Percentiles rank a stretch among this genome's conserved stretches.
Conservation (phyloP, 139 green algal species). For the Picocystis salinarum region DNA sequence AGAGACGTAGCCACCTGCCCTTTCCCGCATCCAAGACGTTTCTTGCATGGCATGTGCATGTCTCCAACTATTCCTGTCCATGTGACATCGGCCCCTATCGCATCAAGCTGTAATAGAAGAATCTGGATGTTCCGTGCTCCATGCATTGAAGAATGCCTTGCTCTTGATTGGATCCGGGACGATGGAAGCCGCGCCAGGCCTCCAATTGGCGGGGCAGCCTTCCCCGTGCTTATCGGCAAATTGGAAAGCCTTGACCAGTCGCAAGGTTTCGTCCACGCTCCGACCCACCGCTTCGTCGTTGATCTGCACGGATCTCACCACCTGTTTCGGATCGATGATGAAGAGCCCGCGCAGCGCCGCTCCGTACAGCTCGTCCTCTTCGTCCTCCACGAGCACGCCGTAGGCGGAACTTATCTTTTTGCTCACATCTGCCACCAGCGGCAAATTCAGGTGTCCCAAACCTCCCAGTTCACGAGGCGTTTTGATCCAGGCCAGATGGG, state of each 20-base stretch:
- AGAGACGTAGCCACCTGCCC: too few species aligned
- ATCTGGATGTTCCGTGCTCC: too few species aligned
- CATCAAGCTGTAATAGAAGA: too few species aligned
- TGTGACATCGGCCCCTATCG: too few species aligned
- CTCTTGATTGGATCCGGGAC: slow-evolving; percentile 36
- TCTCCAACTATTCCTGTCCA: too few species aligned
- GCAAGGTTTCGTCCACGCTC: slow-evolving; percentile 28
- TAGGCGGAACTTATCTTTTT: slow-evolving; percentile 31
- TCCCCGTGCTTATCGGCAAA: slow-evolving; percentile 66
- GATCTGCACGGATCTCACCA: slow-evolving; percentile 10
- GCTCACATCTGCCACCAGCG: slow-evolving; percentile 27
- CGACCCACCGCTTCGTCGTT: slow-evolving; percentile 31
- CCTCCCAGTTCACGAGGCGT: slow-evolving; percentile 23
- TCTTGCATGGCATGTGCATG: too few species aligned
- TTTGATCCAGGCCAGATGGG: slow-evolving; percentile 24
- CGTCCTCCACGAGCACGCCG: slow-evolving; percentile 6
- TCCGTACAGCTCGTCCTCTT: slow-evolving; percentile 9
- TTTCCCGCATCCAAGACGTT: too few species aligned
- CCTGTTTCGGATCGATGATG: slow-evolving; percentile 13
- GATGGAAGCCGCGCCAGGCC: slow-evolving; percentile 50
- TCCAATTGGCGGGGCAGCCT: slow-evolving; percentile 69
- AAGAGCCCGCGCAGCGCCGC: slow-evolving; percentile 8
- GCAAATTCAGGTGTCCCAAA: slow-evolving; percentile 22
- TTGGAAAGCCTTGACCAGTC: slow-evolving; percentile 26
- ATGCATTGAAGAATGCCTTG: slow-evolving; percentile 32